Conservation (phyloP, 1,284 basidiomycete species). For the Vanrija sp. region DNA sequence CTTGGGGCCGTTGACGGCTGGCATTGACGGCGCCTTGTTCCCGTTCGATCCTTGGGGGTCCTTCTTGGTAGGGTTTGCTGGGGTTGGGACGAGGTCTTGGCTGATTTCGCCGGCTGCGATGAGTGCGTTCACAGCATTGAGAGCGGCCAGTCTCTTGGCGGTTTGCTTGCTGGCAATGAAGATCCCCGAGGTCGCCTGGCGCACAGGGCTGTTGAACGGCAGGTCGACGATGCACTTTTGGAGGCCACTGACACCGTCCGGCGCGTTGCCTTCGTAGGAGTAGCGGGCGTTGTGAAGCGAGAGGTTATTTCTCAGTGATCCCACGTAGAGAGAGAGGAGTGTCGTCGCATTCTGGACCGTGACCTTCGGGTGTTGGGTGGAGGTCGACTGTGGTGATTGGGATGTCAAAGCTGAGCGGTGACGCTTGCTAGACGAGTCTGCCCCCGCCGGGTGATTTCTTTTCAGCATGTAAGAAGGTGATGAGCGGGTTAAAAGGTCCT, state of each 20-base stretch:
- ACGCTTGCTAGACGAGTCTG: background rate
- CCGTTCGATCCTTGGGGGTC: background rate
- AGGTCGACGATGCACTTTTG: background rate
- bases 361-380: background rate
- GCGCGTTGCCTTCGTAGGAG: background rate
- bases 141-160: slow-evolving; percentile 23
- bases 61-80: slow-evolving; percentile 8
- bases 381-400: background rate
- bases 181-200: background rate
- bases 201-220: slow-evolving; percentile 13
- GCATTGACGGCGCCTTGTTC: background rate
- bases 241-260: too few relatives aligned
- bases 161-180: slow-evolving; percentile 8
- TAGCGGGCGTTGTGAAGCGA: slow-evolving; percentile 4
- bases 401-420: background rate
- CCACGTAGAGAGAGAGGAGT: slow-evolving; percentile 9
- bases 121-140: slow-evolving; percentile 16
- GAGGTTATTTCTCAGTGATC: slow-evolving; percentile 14
- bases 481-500: too few relatives aligned
- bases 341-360: slow-evolving; percentile 1
- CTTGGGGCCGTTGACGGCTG: background rate
- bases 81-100: slow-evolving; percentile 14
- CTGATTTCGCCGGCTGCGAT: slow-evolving; percentile 22
- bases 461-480: too few relatives aligned
- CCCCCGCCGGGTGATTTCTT: too few relatives aligned